Conservation (phyloP, 2,329 filamentous ascomycete genomes). For the Pochonia chlamydosporia region DNA sequence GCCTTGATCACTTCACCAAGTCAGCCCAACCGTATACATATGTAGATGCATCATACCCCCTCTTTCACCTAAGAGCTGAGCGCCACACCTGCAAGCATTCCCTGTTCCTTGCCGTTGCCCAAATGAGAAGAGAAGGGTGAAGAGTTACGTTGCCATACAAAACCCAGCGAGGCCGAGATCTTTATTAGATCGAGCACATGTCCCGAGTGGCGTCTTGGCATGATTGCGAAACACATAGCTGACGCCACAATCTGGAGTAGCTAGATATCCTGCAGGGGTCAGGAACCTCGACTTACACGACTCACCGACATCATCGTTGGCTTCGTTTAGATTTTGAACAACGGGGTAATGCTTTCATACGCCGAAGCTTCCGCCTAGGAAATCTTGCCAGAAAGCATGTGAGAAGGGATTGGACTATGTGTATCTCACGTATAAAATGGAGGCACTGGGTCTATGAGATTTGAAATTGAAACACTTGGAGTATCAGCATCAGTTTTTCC, state of each 20-base stretch:
- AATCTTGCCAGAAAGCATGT: background rate
- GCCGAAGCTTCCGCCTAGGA: background rate
- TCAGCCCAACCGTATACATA: too few species aligned
- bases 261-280: background rate
- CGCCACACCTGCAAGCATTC: background rate
- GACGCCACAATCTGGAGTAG: slow-evolving; percentile 1
- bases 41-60: too few species aligned
- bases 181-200: background rate
- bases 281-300: background rate
- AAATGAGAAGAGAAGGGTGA: background rate
- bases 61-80: background rate
- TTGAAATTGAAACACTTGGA: background rate
- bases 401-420: background rate
- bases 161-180: background rate
- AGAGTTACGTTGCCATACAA: background rate
- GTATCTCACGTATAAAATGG: background rate
- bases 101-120: background rate
- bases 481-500: background rate
- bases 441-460: background rate
- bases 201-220: background rate
- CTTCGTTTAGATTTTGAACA: background rate
- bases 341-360: background rate
- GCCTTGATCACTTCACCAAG: background rate
- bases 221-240: background rate
- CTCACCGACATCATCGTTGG: background rate